Evolutionary conservation across 2,329 filamentous ascomycete species (phyloP).

Genomic region (Monilinia fructigena): DNA sequence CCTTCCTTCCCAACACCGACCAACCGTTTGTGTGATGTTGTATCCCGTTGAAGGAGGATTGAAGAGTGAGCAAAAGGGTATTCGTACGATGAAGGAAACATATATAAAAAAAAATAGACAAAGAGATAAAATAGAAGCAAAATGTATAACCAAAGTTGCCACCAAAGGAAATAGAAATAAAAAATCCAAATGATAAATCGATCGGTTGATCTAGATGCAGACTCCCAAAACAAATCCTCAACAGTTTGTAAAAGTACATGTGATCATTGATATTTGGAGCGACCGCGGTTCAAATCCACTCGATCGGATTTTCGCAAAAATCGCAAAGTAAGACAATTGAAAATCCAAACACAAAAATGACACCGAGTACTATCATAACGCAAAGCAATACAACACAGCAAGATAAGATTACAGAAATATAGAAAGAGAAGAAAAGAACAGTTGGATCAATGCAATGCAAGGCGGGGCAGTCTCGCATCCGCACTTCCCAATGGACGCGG

Average conservation of each 20-base stretch:
- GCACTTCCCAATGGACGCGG: slow-evolving; percentile 5
- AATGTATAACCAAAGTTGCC: background rate
- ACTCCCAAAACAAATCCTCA: background rate
- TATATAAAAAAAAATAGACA: background rate
- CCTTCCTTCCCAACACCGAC: slow-evolving; percentile 3
- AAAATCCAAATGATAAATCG: background rate
- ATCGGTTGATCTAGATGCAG: background rate
- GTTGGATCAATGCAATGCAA: slow-evolving; percentile 13
- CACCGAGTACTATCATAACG: slow-evolving; percentile 6
- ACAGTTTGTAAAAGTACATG: slow-evolving; percentile 17
- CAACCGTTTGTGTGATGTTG: slow-evolving; percentile 1
- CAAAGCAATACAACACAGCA: background rate
- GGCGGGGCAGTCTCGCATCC: background rate
- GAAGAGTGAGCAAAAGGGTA: slow-evolving; percentile 6
- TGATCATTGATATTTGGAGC: slow-evolving; percentile 8
- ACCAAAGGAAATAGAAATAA: background rate
- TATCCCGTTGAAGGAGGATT: slow-evolving; percentile 6
- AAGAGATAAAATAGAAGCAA: background rate
- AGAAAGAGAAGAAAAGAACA: background rate
- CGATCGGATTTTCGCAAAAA: background rate
- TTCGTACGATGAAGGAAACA: background rate
- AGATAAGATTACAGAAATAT: background rate
- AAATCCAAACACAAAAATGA: background rate
- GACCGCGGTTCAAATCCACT: slow-evolving; percentile 10
- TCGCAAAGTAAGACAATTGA: background rate